Percentiles rank a stretch among this genome's conserved stretches.
Evolutionary conservation across 2,329 filamentous ascomycete genomes (phyloP).

Genomic region (Fusarium heterosporum): DNA sequence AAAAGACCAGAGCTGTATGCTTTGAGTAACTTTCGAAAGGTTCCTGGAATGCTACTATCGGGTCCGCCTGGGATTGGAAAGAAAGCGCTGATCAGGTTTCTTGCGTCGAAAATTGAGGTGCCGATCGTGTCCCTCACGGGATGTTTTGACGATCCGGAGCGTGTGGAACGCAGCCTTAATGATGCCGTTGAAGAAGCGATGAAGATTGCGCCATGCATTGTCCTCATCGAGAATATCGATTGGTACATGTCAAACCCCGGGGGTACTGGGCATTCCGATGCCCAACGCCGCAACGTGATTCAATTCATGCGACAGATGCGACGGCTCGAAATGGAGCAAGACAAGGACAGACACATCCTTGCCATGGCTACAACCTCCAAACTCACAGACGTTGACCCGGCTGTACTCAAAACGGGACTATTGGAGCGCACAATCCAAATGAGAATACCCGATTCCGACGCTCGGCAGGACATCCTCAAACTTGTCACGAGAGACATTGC

Average conservation of each 20-base stretch:
- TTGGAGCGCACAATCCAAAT: constrained; percentile 90
- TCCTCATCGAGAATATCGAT: constrained; percentile 95
- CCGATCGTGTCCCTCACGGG: constrained; percentile 72
- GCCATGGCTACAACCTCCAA: constrained; percentile 92
- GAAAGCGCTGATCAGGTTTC: constrained; percentile 78
- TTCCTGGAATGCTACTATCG: constrained; percentile 75
- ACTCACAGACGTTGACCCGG: constrained; percentile 86
- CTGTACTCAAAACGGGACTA: constrained; percentile 76
- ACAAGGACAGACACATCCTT: constrained; percentile 80
- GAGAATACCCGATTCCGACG: constrained; percentile 83
- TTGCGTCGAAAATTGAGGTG: constrained; percentile 77
- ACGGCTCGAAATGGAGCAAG: constrained; percentile 77
- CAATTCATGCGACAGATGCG: constrained; percentile 91
- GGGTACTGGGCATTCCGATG: constrained; percentile 85
- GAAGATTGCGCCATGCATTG: constrained; percentile 83
- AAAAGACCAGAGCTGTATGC: constrained; percentile 40
- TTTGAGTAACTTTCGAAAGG: constrained; percentile 24
- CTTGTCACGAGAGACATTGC: constrained; percentile 75
- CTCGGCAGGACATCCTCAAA: constrained; percentile 81
- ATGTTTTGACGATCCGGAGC: constrained; percentile 55
- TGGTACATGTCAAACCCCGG: constrained; percentile 80
- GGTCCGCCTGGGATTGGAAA: constrained; percentile 87
- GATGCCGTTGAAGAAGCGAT: constrained; percentile 79
- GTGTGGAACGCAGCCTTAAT: constrained; percentile 53
- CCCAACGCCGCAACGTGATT: constrained; percentile 87